Conservation (phyloP, 225 moss, liverwort and hornwort genomes). For the Ulota crispa region DNA sequence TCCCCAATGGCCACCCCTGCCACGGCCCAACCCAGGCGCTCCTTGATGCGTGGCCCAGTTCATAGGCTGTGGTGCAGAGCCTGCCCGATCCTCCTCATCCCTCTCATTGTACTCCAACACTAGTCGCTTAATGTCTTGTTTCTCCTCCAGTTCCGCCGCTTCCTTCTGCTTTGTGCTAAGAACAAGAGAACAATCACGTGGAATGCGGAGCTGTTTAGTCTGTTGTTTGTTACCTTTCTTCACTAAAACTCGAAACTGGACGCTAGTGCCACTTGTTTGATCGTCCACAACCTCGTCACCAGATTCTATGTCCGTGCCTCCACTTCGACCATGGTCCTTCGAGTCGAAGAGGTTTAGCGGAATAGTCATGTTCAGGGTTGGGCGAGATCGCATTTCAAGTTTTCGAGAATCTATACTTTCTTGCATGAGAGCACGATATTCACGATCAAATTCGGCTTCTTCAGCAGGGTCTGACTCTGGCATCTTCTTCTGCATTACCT, state of each 20-base stretch:
- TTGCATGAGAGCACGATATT: conserved; percentile 94
- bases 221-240: conserved; percentile 98
- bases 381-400: conserved; percentile 92
- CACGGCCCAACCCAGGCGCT: conserved; percentile 49
- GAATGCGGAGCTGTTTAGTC: conserved; percentile 94
- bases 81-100: conserved; percentile 96
- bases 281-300: conserved; percentile 90
- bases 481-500: conserved; percentile 88
- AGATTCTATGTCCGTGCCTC: conserved; percentile 84
- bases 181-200: conserved; percentile 92
- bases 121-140: conserved; percentile 94
- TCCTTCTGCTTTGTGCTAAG: conserved; percentile 98
- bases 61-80: conserved; percentile 83
- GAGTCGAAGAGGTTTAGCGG: conserved; percentile 95
- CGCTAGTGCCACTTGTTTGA: conserved; percentile 70
- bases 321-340: conserved; percentile 85
- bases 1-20: conserved; percentile 66
- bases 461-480: conserved; percentile 90
- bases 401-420: conserved; percentile 96
- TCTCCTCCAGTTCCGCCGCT: conserved; percentile 98
- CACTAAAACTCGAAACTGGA: conserved; percentile 88
- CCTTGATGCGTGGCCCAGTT: conserved; percentile 69
- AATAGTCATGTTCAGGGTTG: conserved; percentile 94
- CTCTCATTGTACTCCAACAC: conserved; percentile 98
- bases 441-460: conserved; percentile 95